Evolutionary conservation across 2,329 filamentous ascomycete genomes (phyloP).

Genomic region (Lasiodiplodia citricola): DNA sequence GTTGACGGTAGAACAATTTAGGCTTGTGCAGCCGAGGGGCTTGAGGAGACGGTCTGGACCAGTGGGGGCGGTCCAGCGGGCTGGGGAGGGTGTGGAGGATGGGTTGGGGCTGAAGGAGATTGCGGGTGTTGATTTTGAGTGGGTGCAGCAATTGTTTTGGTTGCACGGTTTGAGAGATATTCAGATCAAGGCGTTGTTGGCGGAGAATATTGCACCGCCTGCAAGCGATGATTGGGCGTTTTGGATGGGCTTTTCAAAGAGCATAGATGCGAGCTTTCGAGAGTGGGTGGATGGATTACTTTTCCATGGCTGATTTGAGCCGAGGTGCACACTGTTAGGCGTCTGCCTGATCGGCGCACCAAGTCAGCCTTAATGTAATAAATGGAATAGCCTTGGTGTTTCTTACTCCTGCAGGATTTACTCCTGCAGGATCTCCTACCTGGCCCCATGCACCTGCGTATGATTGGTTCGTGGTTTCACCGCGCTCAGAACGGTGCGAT

Average conservation of each 20-base stretch:
- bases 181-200: slow-evolving; percentile 56
- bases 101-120: slow-evolving; percentile 26
- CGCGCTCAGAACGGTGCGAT: too few relatives aligned
- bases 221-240: slow-evolving; percentile 60
- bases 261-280: slow-evolving; percentile 62
- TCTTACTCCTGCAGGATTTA: too few relatives aligned
- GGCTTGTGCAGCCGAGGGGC: slow-evolving; percentile 32
- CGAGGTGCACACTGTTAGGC: too few relatives aligned
- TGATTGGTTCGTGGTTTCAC: too few relatives aligned
- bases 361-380: too few relatives aligned
- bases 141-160: slow-evolving; percentile 61
- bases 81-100: slow-evolving; percentile 38
- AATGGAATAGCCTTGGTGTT: too few relatives aligned
- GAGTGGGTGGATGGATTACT: slow-evolving; percentile 56
- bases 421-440: too few relatives aligned
- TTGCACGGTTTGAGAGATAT: slow-evolving; percentile 58
- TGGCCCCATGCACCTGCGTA: too few relatives aligned
- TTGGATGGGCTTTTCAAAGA: slow-evolving; percentile 65
- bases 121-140: slow-evolving; percentile 53
- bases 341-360: too few relatives aligned
- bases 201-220: slow-evolving; percentile 60
- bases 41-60: slow-evolving; percentile 37
- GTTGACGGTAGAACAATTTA: slow-evolving; percentile 31
- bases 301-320: slow-evolving; percentile 15
- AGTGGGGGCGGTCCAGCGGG: background rate